Conservation (phyloP, 106 monocot species). For the Apostasia shenzhenica region DNA sequence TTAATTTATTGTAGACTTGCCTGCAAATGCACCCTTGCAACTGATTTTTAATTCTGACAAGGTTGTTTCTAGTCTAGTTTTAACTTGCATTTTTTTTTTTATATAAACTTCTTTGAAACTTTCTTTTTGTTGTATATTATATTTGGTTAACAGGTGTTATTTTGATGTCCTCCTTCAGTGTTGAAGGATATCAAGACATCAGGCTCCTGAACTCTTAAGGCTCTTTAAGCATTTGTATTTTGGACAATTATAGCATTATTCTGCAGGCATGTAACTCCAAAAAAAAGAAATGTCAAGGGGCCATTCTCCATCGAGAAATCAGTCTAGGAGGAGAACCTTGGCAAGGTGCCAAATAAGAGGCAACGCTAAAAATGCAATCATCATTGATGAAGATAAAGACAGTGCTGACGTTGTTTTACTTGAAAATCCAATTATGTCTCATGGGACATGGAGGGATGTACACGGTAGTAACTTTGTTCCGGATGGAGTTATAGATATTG, state of each 20-base stretch:
- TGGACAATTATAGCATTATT: background rate
- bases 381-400: slow-evolving; percentile 48
- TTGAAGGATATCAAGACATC: no score
- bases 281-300: slow-evolving; percentile 50
- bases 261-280: background rate
- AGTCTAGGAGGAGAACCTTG: slow-evolving; percentile 19
- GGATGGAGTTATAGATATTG: slow-evolving; percentile 53
- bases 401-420: slow-evolving; percentile 33
- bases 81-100: no score
- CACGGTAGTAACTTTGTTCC: slow-evolving; percentile 14
- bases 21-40: no score
- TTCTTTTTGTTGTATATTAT: no score
- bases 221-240: background rate
- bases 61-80: no score
- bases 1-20: no score
- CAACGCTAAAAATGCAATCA: slow-evolving; percentile 19
- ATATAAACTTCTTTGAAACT: no score
- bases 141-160: background rate
- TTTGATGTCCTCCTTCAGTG: background rate
- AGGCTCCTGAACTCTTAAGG: background rate
- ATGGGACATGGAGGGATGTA: slow-evolving; percentile 16
- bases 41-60: no score
- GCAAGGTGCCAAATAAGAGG: slow-evolving; percentile 41
- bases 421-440: slow-evolving; percentile 28
- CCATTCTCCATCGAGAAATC: slow-evolving; percentile 29